Base-by-base conservation (phyloP, 2,329 filamentous ascomycete species). In the Trichoderma gracile region DNA sequence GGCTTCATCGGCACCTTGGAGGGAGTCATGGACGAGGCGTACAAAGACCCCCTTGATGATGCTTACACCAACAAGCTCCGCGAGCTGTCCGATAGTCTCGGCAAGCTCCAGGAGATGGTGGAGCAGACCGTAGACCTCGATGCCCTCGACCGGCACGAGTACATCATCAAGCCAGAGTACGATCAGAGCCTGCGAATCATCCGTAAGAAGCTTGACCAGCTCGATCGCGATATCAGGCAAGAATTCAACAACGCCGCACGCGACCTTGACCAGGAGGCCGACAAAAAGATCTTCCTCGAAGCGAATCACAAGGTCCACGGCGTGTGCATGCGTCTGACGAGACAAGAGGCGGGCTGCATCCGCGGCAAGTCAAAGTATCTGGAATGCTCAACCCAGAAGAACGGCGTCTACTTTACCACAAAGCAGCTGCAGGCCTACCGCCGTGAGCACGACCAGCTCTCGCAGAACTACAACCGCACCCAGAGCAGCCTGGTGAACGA, bases 91-190 rank as follows among this genome's bases (percentile, higher is more conserved):
- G 88, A 92, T 72, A 91, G 88, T 72, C 83, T 99, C 57, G 88
- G 85, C 27, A 97, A 93, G 74, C 82, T 99, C 12, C 91, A 94
- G 73, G 95, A 99, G 74, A 97, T 99, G 92, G 95, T 99, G 0
- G 95, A 99, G 79, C 97, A 95, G 1, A 99, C 96, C 0, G 93
- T 99, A 15, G 95, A 99, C 73, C 85, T 99, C 0, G 92, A 97
- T 65, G 95, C 95, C 3, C 85, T 99, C 12, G 94, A 99, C 72
- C 93, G 95, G 69, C 95, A 99, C 73, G 95, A 99, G 74, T 99
- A 96, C 78, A 94, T 97, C 71, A 99, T 99, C 84, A 99, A 98
- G 78, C 91, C 96, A 0, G 95, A 99, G 73, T 99, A 97, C 68
- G 95, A 99, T 72, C 93, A 97, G 65, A 86, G 88, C 62, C 81